Percentiles rank a stretch among this genome's conserved stretches.
phyloP scores from a whole-genome alignment of 2,329 filamentous ascomycete genomes.

The Ophiostoma triangulosporum region DNA sequence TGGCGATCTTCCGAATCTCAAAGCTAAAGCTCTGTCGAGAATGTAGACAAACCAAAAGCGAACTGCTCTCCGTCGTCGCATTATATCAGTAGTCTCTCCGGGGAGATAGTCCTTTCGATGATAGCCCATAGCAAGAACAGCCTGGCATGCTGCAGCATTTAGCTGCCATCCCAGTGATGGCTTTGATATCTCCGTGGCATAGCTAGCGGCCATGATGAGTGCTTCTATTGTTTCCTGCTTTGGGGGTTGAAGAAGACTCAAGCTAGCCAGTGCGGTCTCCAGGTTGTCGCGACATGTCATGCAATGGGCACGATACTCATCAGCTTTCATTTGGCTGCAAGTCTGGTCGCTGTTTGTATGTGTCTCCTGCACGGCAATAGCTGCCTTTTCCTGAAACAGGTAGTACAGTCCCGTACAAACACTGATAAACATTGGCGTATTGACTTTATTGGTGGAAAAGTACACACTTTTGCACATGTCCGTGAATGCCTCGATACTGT shows the following conservation, averaged over 20 bases:
- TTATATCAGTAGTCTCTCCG: not conserved
- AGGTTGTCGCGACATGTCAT: not conserved
- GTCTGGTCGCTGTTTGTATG: not conserved
- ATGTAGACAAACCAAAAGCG: not conserved
- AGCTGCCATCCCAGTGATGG: not conserved
- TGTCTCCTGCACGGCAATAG: not conserved
- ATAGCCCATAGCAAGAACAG: not conserved
- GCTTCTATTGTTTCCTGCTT: not conserved
- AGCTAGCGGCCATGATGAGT: not conserved
- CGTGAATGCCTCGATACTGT: not conserved
- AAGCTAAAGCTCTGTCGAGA: not conserved
- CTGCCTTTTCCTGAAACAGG: not conserved
- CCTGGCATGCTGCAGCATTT: not conserved
- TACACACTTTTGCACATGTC: not conserved
- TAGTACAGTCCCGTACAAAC: not conserved
- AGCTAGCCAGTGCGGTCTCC: not conserved
- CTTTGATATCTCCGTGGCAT: not conserved
- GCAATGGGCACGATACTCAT: not conserved
- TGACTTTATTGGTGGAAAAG: not conserved
- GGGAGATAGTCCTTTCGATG: not conserved
- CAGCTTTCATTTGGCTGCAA: not conserved
- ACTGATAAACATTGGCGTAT: not conserved
- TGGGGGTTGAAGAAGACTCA: not conserved
- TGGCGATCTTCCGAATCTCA: not conserved
- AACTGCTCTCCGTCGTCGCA: not conserved